These are phyloP conservation scores for Penicillium sp. DNA, from an alignment of 2,329 filamentous ascomycete genomes.

Conservation along the genomic window DNA sequence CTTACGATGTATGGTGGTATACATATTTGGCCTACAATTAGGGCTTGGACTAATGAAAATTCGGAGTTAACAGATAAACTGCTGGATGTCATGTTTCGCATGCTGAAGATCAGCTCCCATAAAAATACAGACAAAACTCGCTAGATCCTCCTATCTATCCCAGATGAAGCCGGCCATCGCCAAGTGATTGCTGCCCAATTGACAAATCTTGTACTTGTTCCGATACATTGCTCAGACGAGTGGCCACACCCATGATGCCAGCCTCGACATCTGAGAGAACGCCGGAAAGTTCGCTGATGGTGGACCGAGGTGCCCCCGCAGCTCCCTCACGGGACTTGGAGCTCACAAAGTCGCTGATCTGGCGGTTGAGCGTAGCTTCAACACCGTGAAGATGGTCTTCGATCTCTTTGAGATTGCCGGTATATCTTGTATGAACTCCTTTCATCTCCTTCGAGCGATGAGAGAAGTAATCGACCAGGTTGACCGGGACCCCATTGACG, in stretches of 20 bases:
- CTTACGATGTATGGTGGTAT: no score
- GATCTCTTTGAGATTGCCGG: conserved; percentile 60
- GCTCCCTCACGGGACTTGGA: conserved; percentile 41
- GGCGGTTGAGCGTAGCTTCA: conserved; percentile 58
- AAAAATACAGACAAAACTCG: conserved; percentile 21
- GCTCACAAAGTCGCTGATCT: conserved; percentile 55
- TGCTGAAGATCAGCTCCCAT: conserved; percentile 12
- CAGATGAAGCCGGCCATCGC: conserved; percentile 27
- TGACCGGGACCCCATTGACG: conserved; percentile 54
- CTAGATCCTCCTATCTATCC: conserved; percentile 8
- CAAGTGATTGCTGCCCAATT: conserved; percentile 40
- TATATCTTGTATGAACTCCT: conserved; percentile 56
- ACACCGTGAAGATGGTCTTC: conserved; percentile 63
- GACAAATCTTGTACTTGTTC: conserved; percentile 60
- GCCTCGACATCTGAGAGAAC: conserved; percentile 65
- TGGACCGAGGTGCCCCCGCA: conserved; percentile 46
- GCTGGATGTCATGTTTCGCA: conserved; percentile 9
- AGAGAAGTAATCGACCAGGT: conserved; percentile 64
- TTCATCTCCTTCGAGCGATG: conserved; percentile 61
- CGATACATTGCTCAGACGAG: conserved; percentile 57
- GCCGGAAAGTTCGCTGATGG: conserved; percentile 50
- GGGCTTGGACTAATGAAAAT: background rate
- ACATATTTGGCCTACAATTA: background rate
- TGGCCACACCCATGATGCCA: conserved; percentile 62
- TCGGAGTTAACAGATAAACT: background rate